Evolutionary conservation across 2,329 filamentous ascomycete species (phyloP).

Genomic region (Botryotinia convoluta): DNA sequence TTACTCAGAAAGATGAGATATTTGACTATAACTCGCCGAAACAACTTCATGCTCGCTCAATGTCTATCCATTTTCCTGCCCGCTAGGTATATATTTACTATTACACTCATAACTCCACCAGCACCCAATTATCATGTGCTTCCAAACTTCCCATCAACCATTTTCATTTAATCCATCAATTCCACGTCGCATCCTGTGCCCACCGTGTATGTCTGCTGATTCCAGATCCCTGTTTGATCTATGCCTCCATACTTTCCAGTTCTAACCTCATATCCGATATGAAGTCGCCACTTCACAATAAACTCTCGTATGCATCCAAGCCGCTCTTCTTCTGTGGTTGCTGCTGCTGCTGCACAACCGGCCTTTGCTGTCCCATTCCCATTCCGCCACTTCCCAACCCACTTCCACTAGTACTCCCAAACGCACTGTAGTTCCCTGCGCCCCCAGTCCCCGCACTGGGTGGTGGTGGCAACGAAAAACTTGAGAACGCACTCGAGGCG

Average conservation of each 20-base stretch:
- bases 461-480: constrained; percentile 39
- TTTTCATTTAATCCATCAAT: not conserved
- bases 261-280: not conserved
- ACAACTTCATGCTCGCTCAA: not conserved
- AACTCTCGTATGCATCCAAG: constrained; percentile 55
- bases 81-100: constrained; percentile 1
- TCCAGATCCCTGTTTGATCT: not conserved
- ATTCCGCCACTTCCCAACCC: constrained; percentile 27
- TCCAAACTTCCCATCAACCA: not conserved
- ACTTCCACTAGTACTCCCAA: constrained; percentile 23
- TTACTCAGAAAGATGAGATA: not conserved
- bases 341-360: constrained; percentile 23
- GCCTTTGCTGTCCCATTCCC: constrained; percentile 25
- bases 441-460: constrained; percentile 24
- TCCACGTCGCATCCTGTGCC: not conserved
- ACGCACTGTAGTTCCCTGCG: constrained; percentile 24
- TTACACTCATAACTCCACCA: constrained; percentile 6
- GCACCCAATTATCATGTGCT: not conserved
- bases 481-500: constrained; percentile 43
- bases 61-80: not conserved
- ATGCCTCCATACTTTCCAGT: not conserved
- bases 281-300: constrained; percentile 42
- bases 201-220: not conserved
- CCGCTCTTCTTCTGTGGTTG: constrained; percentile 42
- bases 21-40: not conserved